Evolutionary conservation across 1,139 yeast species (phyloP), one percentile per base, ranked within the genome.

Genomic region (Oligophagozyma castellii): DNA sequence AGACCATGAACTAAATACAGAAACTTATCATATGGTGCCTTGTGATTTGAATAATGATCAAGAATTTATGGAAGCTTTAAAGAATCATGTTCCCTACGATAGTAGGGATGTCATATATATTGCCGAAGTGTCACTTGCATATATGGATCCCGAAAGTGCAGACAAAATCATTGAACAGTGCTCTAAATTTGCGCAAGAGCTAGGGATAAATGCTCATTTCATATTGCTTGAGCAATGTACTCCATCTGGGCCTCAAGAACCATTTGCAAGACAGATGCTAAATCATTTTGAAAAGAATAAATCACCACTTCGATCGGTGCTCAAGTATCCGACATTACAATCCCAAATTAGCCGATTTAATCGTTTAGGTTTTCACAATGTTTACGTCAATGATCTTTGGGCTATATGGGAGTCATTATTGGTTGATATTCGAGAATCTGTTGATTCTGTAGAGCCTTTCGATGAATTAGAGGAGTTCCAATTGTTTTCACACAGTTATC

Each of bases 391-490:
- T 18, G 71, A 77, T 43, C 54, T 80, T 39, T 61, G 42, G 59
- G 44, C 67, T 61, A 36, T 72, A 60, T 55, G 83, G 93, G 80
- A 47, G 45, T 18, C 51, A 43, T 25, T 58, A 58, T 33, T 62
- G 5, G 42, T 43, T 2, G 59, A 56, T 0, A 48, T 58, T n/a
- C 70, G 67, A 42, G 24, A 37, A 0, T 51, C 55, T 29, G 65
- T 80, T 12, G 61, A 60, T 10, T 32, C 48, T 2, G 63, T 75
- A 16, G 93, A 80, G 48, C 68, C 67, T 5, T 80, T 80, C 51
- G 93, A 80, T 47, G 93, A 80, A 52, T 68, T 80, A 72, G 93
- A 80, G 51, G 93, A 80, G 49, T 79, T 79, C 39, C 65, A 74
- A 16, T 50, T 77, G 12, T 80, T 78, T 45, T 73, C 84, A 38